Conservation (phyloP, 2,329 filamentous ascomycete genomes). For the Fusarium duplospermum region DNA sequence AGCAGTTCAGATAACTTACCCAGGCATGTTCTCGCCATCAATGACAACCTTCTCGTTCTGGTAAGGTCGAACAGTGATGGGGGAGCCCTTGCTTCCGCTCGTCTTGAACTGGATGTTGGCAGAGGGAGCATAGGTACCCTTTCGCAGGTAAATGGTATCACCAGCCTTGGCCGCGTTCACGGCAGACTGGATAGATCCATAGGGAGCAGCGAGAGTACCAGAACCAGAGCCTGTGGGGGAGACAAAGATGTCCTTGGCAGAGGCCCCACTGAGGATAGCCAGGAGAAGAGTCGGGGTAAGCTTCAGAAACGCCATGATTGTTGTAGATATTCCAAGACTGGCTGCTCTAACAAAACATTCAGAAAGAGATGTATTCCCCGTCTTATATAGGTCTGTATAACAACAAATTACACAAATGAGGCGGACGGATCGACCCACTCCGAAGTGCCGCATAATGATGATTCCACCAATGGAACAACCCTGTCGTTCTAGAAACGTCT, state of each 20-base stretch:
- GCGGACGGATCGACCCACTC: conserved; percentile 15
- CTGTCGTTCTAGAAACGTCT: neutral
- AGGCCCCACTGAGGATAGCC: conserved; percentile 15
- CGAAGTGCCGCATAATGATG: neutral
- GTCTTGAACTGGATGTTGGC: conserved; percentile 61
- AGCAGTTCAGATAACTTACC: neutral
- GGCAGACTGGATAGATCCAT: conserved; percentile 59
- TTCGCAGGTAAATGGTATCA: conserved; percentile 58
- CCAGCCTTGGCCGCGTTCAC: conserved; percentile 59
- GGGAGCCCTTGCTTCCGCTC: conserved; percentile 53
- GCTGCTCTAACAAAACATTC: neutral
- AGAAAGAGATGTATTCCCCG: neutral
- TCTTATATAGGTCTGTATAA: neutral
- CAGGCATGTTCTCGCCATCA: conserved; percentile 54
- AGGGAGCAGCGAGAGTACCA: conserved; percentile 54
- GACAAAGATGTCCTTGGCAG: conserved; percentile 56
- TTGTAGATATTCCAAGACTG: neutral
- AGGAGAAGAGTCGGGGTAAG: conserved; percentile 23
- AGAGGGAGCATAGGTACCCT: conserved; percentile 59
- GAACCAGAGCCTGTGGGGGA: conserved; percentile 55
- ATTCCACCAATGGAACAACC: conserved; percentile 30
- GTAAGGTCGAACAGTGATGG: conserved; percentile 57
- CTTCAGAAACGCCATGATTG: conserved; percentile 25
- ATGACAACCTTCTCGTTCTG: conserved; percentile 57
- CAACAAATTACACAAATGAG: conserved; percentile 9